Percentiles rank a stretch among this genome's conserved stretches.
Evolutionary conservation across 192 early-diverging fungal species (phyloP).

Genomic region (Pilobolus umbonatus): DNA sequence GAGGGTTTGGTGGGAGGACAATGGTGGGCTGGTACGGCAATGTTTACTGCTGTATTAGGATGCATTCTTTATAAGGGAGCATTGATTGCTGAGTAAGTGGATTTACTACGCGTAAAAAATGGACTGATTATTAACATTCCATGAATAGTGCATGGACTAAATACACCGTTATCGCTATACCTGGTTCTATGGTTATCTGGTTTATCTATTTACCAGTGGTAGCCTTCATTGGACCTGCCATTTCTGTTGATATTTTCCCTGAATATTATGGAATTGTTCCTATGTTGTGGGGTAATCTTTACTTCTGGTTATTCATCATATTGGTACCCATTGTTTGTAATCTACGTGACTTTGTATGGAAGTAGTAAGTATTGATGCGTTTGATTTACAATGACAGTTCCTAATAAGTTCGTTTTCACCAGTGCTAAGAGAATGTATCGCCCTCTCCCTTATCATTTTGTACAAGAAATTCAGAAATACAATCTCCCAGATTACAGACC

Average conservation of each 20-base stretch:
- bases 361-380: constrained; percentile 70
- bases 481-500: constrained; percentile 98
- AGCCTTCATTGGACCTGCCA: constrained; percentile 57
- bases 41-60: constrained; percentile 85
- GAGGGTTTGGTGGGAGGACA: constrained; percentile 75
- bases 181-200: constrained; percentile 89
- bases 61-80: constrained; percentile 91
- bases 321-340: constrained; percentile 82
- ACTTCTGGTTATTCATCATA: constrained; percentile 86
- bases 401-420: background rate
- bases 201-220: constrained; percentile 83
- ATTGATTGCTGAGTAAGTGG: constrained; percentile 71
- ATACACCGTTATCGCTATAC: constrained; percentile 87
- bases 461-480: constrained; percentile 99
- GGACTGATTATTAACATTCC: background rate
- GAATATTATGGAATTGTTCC: constrained; percentile 73
- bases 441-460: constrained; percentile 87
- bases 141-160: constrained; percentile 81
- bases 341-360: constrained; percentile 89
- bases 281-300: constrained; percentile 57
- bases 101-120: background rate
- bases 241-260: constrained; percentile 58
- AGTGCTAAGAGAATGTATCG: constrained; percentile 69
- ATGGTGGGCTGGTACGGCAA: constrained; percentile 86
- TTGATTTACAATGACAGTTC: background rate